Conservation (phyloP, 2,329 filamentous ascomycete genomes). For the Trichothecium sympodiale region DNA sequence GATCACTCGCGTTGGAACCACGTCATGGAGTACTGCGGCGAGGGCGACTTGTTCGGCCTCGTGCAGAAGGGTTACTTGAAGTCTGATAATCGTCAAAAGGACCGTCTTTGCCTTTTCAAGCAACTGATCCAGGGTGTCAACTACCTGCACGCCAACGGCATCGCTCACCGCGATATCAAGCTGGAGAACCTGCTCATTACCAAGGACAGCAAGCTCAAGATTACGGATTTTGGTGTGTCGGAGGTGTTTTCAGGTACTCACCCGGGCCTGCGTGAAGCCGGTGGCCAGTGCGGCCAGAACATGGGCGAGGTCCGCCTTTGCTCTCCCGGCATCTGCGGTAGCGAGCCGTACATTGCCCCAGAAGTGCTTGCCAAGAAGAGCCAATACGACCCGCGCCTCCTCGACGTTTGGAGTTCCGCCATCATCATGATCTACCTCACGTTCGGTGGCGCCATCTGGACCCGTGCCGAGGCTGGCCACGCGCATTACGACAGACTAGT, state of each 20-base stretch:
- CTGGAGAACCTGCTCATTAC: slow-evolving; percentile 76
- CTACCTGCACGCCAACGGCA: slow-evolving; percentile 73
- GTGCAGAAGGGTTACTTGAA: slow-evolving; percentile 62
- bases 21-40: slow-evolving; percentile 84
- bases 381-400: slow-evolving; percentile 59
- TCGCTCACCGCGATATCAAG: slow-evolving; percentile 87
- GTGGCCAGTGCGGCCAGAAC: slow-evolving; percentile 61
- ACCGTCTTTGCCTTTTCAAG: slow-evolving; percentile 80
- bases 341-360: slow-evolving; percentile 76
- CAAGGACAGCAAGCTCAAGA: slow-evolving; percentile 72
- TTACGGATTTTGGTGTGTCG: slow-evolving; percentile 84
- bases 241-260: slow-evolving; percentile 78
- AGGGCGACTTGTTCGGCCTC: slow-evolving; percentile 69
- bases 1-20: slow-evolving; percentile 73
- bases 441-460: slow-evolving; percentile 65
- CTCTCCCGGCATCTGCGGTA: slow-evolving; percentile 72
- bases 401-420: slow-evolving; percentile 80
- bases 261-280: slow-evolving; percentile 62
- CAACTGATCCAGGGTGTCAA: slow-evolving; percentile 73
- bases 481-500: slow-evolving; percentile 55
- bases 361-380: slow-evolving; percentile 63
- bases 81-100: slow-evolving; percentile 50
- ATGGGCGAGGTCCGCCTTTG: slow-evolving; percentile 64
- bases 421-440: slow-evolving; percentile 73
- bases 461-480: slow-evolving; percentile 47